phyloP scores from a whole-genome alignment of 148 eudicot species.

The Drosera capensis region DNA sequence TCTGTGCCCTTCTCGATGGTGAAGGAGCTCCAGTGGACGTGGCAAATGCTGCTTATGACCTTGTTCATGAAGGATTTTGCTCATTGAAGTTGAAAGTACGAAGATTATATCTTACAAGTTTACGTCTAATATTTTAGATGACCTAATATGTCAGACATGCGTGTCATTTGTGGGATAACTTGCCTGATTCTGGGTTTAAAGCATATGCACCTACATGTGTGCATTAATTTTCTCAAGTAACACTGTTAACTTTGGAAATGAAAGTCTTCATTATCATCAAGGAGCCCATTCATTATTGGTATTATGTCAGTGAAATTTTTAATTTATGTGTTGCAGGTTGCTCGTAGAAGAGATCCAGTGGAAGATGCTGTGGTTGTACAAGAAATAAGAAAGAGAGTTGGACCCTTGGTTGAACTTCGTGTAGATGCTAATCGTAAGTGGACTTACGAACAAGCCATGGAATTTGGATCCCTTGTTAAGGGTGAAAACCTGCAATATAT shows the following conservation, averaged over 20 bases:
- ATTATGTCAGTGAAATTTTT: no score
- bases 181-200: no score
- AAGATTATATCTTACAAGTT: no score
- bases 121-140: no score
- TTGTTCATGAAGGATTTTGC: constrained; percentile 71
- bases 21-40: constrained; percentile 61
- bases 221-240: no score
- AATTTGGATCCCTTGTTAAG: constrained; percentile 52
- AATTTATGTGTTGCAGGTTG: no score
- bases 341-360: constrained; percentile 61
- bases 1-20: constrained; percentile 90
- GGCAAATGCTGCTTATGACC: constrained; percentile 41
- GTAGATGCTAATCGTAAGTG: constrained; percentile 92
- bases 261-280: no score
- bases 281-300: no score
- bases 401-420: constrained; percentile 48
- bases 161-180: no score
- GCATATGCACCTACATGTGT: no score
- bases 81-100: constrained; percentile 79
- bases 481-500: constrained; percentile 70
- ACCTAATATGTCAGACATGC: no score
- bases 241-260: no score
- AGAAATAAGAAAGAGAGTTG: constrained; percentile 71
- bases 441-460: constrained; percentile 64
- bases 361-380: constrained; percentile 67